Conservation (phyloP, 352 stramenopile genomes). For the Globisporangium perplexum region DNA sequence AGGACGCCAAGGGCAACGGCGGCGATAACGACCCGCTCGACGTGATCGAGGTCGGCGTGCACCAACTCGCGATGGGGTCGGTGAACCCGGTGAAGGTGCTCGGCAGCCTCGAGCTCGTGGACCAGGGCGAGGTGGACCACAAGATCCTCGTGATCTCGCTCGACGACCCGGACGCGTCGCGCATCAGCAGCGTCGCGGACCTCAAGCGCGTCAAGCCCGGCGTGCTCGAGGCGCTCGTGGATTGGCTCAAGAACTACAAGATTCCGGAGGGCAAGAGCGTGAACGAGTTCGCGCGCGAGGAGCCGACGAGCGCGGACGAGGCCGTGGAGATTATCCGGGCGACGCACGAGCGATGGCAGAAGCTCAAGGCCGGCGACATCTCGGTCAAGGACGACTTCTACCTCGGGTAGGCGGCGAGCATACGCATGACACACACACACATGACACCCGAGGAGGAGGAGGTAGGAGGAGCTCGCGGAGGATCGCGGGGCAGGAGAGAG, state of each 20-base stretch:
- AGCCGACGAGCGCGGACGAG: conserved; percentile 39
- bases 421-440: no score
- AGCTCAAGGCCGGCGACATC: conserved; percentile 57
- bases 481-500: no score
- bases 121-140: conserved; percentile 98
- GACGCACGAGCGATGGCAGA: conserved; percentile 69
- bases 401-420: conserved; percentile 30
- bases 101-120: conserved; percentile 96
- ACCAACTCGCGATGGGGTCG: conserved; percentile 91
- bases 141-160: conserved; percentile 97
- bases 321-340: conserved; percentile 60
- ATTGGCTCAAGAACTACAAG: conserved; percentile 99
- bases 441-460: no score
- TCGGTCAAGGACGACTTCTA: conserved; percentile 61
- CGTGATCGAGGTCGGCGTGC: conserved; percentile 96
- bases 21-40: conserved; percentile 99
- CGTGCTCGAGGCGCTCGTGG: conserved; percentile 81
- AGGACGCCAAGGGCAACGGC: conserved; percentile 82
- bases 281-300: conserved; percentile 89
- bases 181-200: conserved; percentile 88
- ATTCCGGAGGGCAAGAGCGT: conserved; percentile 95
- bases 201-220: conserved; percentile 91
- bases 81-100: conserved; percentile 96
- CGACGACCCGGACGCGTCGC: conserved; percentile 77
- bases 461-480: no score